Evolutionary conservation across 768 basidiomycete species (phyloP), one percentile per base, ranked within the genome.

Genomic region (Leucogyrophana mollusca): DNA sequence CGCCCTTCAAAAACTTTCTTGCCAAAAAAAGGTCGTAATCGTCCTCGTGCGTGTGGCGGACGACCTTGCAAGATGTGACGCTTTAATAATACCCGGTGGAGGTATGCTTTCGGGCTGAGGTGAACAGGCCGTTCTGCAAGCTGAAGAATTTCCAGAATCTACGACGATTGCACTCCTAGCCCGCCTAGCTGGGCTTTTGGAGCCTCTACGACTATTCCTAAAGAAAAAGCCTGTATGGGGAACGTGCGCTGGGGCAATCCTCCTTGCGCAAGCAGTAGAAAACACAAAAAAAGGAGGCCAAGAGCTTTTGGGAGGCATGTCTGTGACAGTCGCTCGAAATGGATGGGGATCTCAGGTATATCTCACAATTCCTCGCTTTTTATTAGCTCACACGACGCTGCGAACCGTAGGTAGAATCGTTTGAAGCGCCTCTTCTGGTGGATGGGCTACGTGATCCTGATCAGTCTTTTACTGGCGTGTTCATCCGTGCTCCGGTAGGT

Each of bases 201-300:
- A 87, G n/a, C 91, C 90, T 6, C 73, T 98, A 4, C 74, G 79
- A 30, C 74, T 79, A 30, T 94, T 94, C 53, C 72, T 84, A n/a
- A 71, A 72, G 53, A 62, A 58, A 1, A 91, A 87, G 59, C 83
- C 91, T 0, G 80, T 94, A 2, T 98, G 93, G 93, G 94, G 94
- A 3, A 96, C 93, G 0, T 98, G 94, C 65, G 94, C 94, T 0
- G 94, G 95, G 9, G 94, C 94, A 33, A 96, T 97, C 43, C 72
- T 97, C 16, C 78, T 97, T 37, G 79, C 93, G 2, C 75, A 85
- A 52, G 68, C 74, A 10, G 79, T 91, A 3, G 80, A 85, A 35
- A 85, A 87, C 35, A 79, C 83, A 3, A 93, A 92, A 71, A 85
- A 83, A 57, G 90, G 88, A 23, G 92, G 92, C 1, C 93, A 95